These are phyloP conservation scores for Sesbania bispinosa DNA, from an alignment of 306 rosid species.

Conservation along the genomic window DNA sequence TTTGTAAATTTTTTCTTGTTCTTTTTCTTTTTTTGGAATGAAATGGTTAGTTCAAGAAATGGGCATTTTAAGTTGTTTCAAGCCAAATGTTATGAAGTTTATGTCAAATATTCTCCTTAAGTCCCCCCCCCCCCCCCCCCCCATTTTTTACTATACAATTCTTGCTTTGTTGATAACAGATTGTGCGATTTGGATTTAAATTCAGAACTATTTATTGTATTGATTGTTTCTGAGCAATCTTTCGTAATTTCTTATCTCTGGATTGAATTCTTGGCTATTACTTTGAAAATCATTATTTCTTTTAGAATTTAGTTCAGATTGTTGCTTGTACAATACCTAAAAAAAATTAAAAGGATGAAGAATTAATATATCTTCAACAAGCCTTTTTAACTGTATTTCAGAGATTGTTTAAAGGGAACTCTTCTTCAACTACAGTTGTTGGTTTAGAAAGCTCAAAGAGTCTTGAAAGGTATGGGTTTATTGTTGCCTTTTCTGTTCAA, in stretches of 20 bases:
- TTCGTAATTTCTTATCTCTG: neutral
- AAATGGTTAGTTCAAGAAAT: no score
- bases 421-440: constrained; percentile 28
- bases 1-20: neutral
- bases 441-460: constrained; percentile 34
- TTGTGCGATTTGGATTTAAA: neutral
- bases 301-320: neutral
- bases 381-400: constrained; percentile 21
- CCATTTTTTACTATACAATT: neutral
- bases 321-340: neutral
- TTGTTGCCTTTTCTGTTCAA: constrained; percentile 4
- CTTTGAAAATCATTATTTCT: neutral
- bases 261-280: neutral
- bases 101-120: neutral
- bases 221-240: neutral
- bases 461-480: constrained; percentile 48
- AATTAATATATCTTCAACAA: neutral
- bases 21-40: no score
- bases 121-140: no score
- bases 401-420: constrained; percentile 35
- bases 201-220: neutral
- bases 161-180: neutral
- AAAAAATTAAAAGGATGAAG: neutral
- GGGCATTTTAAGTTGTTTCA: neutral
- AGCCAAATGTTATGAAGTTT: neutral